phyloP scores from a whole-genome alignment of 176 grass and related monocot genomes.

The Panicum miliaceum region DNA sequence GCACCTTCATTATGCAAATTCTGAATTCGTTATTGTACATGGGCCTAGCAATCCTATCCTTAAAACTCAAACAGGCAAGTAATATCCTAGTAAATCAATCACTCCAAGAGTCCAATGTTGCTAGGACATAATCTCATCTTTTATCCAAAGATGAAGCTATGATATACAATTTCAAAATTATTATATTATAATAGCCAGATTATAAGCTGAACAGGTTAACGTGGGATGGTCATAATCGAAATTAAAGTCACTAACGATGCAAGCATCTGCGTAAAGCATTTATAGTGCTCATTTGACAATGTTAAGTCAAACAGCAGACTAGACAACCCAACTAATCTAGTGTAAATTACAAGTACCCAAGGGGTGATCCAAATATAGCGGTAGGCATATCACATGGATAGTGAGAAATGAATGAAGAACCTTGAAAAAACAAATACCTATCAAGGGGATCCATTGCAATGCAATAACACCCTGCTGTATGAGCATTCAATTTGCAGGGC shows the following conservation, averaged over 20 bases:
- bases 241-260: neutral
- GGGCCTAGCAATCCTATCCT: neutral
- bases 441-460: conserved; percentile 94
- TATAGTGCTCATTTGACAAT: neutral
- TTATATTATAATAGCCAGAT: neutral
- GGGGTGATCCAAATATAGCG: conserved; percentile 2
- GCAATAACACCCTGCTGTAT: conserved; percentile 98
- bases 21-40: conserved; percentile 18
- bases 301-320: conserved; percentile 6
- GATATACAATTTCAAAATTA: conserved; percentile 17
- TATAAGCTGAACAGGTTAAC: conserved; percentile 3
- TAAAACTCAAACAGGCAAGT: neutral
- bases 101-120: neutral
- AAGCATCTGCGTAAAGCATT: conserved; percentile 16
- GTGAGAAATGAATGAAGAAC: conserved; percentile 24
- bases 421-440: conserved; percentile 55
- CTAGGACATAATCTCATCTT: neutral
- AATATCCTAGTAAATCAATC: conserved; percentile 8
- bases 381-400: neutral
- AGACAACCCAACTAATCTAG: conserved; percentile 1
- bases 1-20: neutral
- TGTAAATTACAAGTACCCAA: conserved; percentile 13
- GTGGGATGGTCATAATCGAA: neutral
- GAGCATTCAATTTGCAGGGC: conserved; percentile 84
- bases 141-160: neutral